Base-by-base conservation (phyloP, 2,329 filamentous ascomycete species). In the Ophiocordyceps camponoti-floridani region DNA sequence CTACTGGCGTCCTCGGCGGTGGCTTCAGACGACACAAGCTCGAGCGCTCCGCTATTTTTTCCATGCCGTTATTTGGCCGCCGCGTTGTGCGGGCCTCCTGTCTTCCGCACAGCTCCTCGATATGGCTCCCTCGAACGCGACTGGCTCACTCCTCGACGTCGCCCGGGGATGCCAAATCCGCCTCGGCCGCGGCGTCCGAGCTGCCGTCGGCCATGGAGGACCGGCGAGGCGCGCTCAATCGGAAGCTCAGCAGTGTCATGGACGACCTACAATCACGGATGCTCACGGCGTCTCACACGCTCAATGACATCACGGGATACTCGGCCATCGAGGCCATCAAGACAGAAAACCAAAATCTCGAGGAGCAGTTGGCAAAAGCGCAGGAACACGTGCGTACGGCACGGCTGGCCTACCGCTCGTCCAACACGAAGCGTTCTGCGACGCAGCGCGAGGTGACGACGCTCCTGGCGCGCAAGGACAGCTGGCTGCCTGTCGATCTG, bases 401-500 rank as follows among this genome's bases (percentile, higher is more conserved):
- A 16, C 86, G 91, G 49, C 69, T 74, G 43, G 71, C 72, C 43
- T 94, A 96, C 68, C 83, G 89, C 54, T 71, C 77, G n/a, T 85
- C 87, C 30, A 88, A 91, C 51, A 73, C 81, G 45, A 79, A 82
- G 52, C 84, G 93, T 52, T 82, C 85, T n/a, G 68, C 81, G 14
- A 94, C 88, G 1, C 89, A 96, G 64, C 85, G 91, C 52, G 91
- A 98, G 67, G 88, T 96, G 37, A 95, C 94, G 42, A 85, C 87
- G 19, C 73, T 98, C 23, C 75, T 98, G 8, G 89, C 94, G 49
- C 78, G 91, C 47, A 96, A 98, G 64, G 86, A 94, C 62, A 82
- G 80, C 16, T 98, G 91, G 91, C 79, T 79, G 1, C 79, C 88
- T 0, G 60, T 68, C 2, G 91, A 98, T 63, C 75, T 98, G 28